Base-by-base conservation (phyloP, 352 stramenopile species). In the Phytophthora idaei region DNA sequence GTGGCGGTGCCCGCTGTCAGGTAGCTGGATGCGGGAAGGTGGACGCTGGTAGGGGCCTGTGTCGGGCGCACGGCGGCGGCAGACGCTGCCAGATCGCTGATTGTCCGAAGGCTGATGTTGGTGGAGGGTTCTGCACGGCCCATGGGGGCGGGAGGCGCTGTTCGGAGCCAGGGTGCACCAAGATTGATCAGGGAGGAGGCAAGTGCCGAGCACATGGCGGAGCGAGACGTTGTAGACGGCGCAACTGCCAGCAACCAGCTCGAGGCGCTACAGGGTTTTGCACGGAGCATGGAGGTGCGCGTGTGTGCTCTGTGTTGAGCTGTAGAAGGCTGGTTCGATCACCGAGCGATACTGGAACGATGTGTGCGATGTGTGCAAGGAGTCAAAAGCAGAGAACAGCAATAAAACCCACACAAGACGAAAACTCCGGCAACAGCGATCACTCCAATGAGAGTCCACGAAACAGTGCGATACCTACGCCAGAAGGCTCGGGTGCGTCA, bases 121-220 rank as follows among this genome's bases (percentile, higher is more conserved):
- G 87, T 28, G 87, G 89, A 28, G 89, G 89, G 1, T 90, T 90
- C 37, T 96, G 89, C 64, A 95, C 89, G 3, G 67, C 78, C 4
- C 89, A 95, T 51, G 89, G 89, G 29, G 89, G 89, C 21, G 89
- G 89, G 8, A 86, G 73, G 61, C 83, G 87, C 12, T 96, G 89
- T 64, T 71, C 68, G 0, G 79, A 89, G 50, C 64, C 70, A 55
- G 84, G 83, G 25, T 96, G 89, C 59, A 76, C 72, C 25, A 96
- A 95, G 55, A 92, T 91, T 37, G 82, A 89, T 57, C 89, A 96
- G 68, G 89, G 87, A 28, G 89, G 89, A 57, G 88, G 87, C 10
- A 93, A 87, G 49, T 93, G 89, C 37, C 71, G 87, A 29, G 85
- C 87, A 2, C 87, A 95, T 47, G 87, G 87, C n/a, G 85, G 85